Base-by-base conservation (phyloP, 2,329 filamentous ascomycete species). In the Fusarium euwallaceae region DNA sequence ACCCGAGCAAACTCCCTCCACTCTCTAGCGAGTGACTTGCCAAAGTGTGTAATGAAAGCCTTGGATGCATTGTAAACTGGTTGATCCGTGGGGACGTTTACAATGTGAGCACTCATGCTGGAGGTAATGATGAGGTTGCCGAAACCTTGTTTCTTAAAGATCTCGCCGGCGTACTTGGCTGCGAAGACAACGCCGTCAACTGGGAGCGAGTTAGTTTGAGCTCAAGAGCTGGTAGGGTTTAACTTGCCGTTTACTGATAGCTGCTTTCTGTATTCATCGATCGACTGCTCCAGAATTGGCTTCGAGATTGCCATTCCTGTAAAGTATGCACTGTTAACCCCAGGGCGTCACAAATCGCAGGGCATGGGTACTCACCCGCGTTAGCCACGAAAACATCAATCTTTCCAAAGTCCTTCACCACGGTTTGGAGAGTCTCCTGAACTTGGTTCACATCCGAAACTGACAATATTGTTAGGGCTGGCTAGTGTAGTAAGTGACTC, bases 1-100 rank as follows among this genome's bases (percentile, higher is more conserved):
- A 89, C 88, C 1, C 88, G 83, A 1, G 88, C 88, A 72, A 90
- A 89, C 1, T 88, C 86, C 2, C 86, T 79, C 88, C 88, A 90
- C 69, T 90, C 88, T 11, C 86, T 81, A 0, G 88, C 88, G 16
- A 90, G 82, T 0, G 83, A 86, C 73, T 88, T 88, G 39, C 87
- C 88, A 48, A 90, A 84, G 67, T 90, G 88, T 1, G 84, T 88
- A 11, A 89, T 83, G 20, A 84, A 88, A 0, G 88, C 88, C 75
- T 90, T 90, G 27, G 84, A 87, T 2, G 83, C 84, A 70, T 90
- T 90, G 77, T 90, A 90, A 4, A 88, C 86, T 0, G 88, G 86
- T 72, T 90, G 88, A 55, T 88, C 87, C 6, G 84, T 80, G 1
- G 87, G 87, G 1, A 87, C 85, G 61, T 88, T 88, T 70, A 87